Conservation (phyloP, 805 yeast genomes). For the Ogataea methanolica region DNA sequence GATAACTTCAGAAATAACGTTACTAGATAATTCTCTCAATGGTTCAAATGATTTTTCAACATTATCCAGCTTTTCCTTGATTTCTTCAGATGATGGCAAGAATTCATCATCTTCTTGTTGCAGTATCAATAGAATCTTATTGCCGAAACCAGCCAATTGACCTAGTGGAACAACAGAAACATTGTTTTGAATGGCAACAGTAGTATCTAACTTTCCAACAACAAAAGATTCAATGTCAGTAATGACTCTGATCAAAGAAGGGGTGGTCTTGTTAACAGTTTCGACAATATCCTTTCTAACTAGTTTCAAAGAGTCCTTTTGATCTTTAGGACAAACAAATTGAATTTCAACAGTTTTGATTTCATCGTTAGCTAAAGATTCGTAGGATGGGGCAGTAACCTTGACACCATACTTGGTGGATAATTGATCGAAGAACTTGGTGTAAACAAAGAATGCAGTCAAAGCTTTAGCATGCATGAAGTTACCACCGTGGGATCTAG, state of each 20-base stretch:
- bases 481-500: slow-evolving; percentile 84
- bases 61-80: slow-evolving; percentile 45
- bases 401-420: slow-evolving; percentile 38
- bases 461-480: slow-evolving; percentile 70
- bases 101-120: slow-evolving; percentile 59
- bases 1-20: slow-evolving; percentile 48
- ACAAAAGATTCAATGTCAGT: slow-evolving; percentile 67
- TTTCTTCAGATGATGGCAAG: slow-evolving; percentile 62
- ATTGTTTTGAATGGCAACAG: slow-evolving; percentile 39
- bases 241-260: slow-evolving; percentile 54
- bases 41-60: slow-evolving; percentile 52
- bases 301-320: slow-evolving; percentile 43
- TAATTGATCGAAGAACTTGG: slow-evolving; percentile 43
- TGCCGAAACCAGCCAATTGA: slow-evolving; percentile 37
- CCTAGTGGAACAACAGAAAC: slow-evolving; percentile 61
- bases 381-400: slow-evolving; percentile 43
- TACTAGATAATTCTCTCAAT: slow-evolving; percentile 54
- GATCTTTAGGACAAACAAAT: slow-evolving; percentile 49
- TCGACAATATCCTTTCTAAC: slow-evolving; percentile 73
- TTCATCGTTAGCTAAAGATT: slow-evolving; percentile 37
- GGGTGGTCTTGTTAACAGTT: slow-evolving; percentile 67
- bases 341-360: slow-evolving; percentile 50
- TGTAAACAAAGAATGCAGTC: slow-evolving; percentile 58
- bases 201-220: slow-evolving; percentile 38
- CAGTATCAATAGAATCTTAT: slow-evolving; percentile 51